Conservation (phyloP, 768 basidiomycete genomes). For the Coprinopsis marcescibilis region DNA sequence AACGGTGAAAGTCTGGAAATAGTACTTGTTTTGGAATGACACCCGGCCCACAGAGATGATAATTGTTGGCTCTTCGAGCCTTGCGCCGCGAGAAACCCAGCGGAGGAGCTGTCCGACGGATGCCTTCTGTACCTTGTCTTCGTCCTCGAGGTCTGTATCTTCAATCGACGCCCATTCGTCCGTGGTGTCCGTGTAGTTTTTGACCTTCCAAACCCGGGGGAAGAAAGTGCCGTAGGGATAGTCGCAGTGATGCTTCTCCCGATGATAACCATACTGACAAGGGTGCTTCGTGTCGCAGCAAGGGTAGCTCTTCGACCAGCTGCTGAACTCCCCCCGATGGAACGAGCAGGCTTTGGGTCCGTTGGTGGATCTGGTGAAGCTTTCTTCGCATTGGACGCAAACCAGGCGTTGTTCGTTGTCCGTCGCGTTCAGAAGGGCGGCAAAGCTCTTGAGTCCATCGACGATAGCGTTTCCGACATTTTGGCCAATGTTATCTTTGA, state of each 20-base stretch:
- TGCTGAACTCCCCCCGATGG: slow-evolving; percentile 29
- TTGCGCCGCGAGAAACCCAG: slow-evolving; percentile 29
- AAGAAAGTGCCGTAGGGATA: slow-evolving; percentile 37
- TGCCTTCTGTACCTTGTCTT: slow-evolving; percentile 20
- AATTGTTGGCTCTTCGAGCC: slow-evolving; percentile 28
- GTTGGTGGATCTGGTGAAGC: slow-evolving; percentile 31
- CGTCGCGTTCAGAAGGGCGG: slow-evolving; percentile 25
- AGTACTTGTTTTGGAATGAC: slow-evolving; percentile 29
- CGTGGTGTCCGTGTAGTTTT: slow-evolving; percentile 27
- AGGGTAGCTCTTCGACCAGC: slow-evolving; percentile 27
- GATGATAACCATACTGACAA: slow-evolving; percentile 30
- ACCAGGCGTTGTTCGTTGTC: slow-evolving; percentile 33
- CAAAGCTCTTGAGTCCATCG: slow-evolving; percentile 31
- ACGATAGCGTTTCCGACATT: slow-evolving; percentile 30
- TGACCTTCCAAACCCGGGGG: slow-evolving; percentile 24
- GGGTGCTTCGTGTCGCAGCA: slow-evolving; percentile 32
- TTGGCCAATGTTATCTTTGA: slow-evolving; percentile 28
- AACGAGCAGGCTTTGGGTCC: slow-evolving; percentile 34
- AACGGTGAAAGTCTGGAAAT: slow-evolving; percentile 33
- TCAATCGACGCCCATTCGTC: slow-evolving; percentile 28
- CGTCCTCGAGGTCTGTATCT: slow-evolving; percentile 31
- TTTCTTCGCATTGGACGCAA: slow-evolving; percentile 34
- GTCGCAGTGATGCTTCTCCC: slow-evolving; percentile 34
- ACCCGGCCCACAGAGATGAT: slow-evolving; percentile 32
- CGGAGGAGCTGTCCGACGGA: slow-evolving; percentile 27